Percentiles rank a stretch among this genome's conserved stretches.
These are phyloP conservation scores for Rubus parviflorus DNA, from an alignment of 306 rosid species.

Conservation along the genomic window DNA sequence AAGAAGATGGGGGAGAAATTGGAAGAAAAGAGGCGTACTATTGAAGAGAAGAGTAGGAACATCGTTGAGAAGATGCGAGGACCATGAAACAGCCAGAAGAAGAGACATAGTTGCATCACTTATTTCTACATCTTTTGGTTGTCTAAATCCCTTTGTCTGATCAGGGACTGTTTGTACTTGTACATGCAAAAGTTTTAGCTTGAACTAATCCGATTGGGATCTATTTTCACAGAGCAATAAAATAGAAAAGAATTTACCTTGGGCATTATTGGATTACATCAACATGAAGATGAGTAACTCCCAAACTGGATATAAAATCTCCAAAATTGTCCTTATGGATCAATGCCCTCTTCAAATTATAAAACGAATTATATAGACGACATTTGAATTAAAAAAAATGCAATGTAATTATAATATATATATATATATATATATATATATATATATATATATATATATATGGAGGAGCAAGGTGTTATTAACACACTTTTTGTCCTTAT, in stretches of 20 bases:
- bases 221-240: not conserved
- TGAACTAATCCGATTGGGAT: not conserved
- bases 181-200: not conserved
- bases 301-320: too few species aligned
- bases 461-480: too few species aligned
- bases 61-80: constrained; percentile 91
- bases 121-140: not conserved
- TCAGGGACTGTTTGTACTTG: not conserved
- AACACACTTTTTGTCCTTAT: too few species aligned
- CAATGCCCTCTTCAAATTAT: too few species aligned
- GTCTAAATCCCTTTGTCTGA: not conserved
- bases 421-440: too few species aligned
- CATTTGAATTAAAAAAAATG: too few species aligned
- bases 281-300: not conserved
- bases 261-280: not conserved
- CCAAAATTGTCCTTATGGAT: too few species aligned
- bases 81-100: constrained; percentile 38
- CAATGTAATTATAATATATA: too few species aligned
- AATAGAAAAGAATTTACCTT: not conserved
- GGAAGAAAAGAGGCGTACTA: constrained; percentile 77
- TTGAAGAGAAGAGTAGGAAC: constrained; percentile 75
- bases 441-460: too few species aligned
- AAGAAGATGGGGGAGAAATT: constrained; percentile 83
- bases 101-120: constrained; percentile 5
- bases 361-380: too few species aligned